Base-by-base conservation (phyloP, 768 basidiomycete genomes). In the Mycena alexandri region DNA sequence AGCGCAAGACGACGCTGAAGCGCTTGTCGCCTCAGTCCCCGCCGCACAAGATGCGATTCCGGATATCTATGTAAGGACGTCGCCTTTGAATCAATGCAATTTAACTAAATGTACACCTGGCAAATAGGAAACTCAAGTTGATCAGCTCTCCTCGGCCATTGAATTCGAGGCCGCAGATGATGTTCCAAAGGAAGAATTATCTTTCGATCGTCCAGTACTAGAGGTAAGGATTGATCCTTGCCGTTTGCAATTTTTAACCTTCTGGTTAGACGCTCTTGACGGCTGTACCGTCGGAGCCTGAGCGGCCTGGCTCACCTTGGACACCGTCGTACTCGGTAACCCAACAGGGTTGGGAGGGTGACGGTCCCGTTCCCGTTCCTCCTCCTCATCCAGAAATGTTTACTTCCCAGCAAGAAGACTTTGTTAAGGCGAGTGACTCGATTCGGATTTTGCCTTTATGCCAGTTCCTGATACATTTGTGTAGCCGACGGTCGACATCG, bases 321-420 rank as follows among this genome's bases (percentile, higher is more conserved):
- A 75, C 74, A 9, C 74, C 75, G 29, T 76, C 74, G 17, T 76
- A 76, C 50, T 70, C 74, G 42, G 74, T 76, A 21, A 66, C 57
- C 44, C 63, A 25, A 47, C 75, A 76, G 68, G 75, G 75, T 29
- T 50, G 25, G 34, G 64, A 65, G n/a, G 50, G 51, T 10, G 14
- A 44, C 6, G 12, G 50, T n/a, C 55, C 33, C 51, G 22, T 10
- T 50, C 29, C 46, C 13, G 50, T 34, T 33, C 53, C 52, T 58
- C n/a, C 36, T 7, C 36, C 56, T 56, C 36, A 42, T n/a, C 64
- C 43, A 11, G 46, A 60, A 59, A 42, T 46, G 34, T 47, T 36
- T 50, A 7, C 43, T 14, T 22, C 48, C 19, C 53, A 56, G 22
- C 24, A 54, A n/a, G 54, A 48, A 24, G 7, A 46, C 21, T 33